These are phyloP conservation scores for Vigna angularis DNA, from an alignment of 306 rosid genomes.

Conservation along the genomic window DNA sequence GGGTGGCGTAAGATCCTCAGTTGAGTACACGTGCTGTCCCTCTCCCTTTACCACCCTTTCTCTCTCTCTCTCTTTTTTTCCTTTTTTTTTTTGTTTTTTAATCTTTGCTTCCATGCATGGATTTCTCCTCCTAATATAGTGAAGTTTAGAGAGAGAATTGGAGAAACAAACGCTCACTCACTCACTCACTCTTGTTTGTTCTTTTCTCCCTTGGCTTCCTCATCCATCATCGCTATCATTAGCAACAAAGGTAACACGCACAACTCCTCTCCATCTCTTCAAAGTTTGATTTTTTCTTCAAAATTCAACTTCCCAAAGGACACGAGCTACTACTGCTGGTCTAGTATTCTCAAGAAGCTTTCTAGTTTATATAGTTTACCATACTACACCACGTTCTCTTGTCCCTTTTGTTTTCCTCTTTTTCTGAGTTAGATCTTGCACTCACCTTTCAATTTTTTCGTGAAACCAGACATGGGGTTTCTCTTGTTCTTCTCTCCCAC, in stretches of 20 bases:
- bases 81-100: conserved; percentile 21
- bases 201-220: conserved; percentile 44
- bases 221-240: conserved; percentile 63
- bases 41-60: conserved; percentile 41
- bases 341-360: conserved; percentile 33
- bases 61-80: background rate
- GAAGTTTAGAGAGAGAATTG: conserved; percentile 49
- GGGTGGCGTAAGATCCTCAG: conserved; percentile 71
- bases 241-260: conserved; percentile 55
- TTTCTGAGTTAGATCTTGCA: conserved; percentile 66
- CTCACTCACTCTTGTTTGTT: conserved; percentile 43
- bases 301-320: conserved; percentile 53
- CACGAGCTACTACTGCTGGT: conserved; percentile 14
- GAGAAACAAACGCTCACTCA: conserved; percentile 67
- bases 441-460: conserved; percentile 36
- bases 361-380: background rate
- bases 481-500: background rate
- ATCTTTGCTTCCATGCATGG: conserved; percentile 95
- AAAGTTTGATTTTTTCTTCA: conserved; percentile 38
- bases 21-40: conserved; percentile 89
- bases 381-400: conserved; percentile 41
- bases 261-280: conserved; percentile 15
- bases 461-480: conserved; percentile 34
- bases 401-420: conserved; percentile 38
- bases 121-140: conserved; percentile 80